A percentile compares a stretch with the other conserved stretches of the same genome.
Conservation (phyloP, 768 basidiomycete species). For the Phylloporus sp. region DNA sequence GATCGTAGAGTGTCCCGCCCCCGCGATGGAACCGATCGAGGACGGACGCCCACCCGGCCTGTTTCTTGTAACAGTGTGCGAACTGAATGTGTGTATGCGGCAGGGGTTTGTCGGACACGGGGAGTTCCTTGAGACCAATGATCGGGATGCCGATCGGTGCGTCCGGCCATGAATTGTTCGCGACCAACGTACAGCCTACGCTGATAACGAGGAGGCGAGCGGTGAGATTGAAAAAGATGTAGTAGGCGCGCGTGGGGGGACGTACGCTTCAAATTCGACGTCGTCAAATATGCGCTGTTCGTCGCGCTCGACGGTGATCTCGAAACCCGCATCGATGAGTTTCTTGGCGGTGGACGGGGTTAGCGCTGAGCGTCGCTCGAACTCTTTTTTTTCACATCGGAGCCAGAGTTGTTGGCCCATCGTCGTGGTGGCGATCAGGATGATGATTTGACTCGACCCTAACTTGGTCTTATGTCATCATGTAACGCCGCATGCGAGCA, state of each 20-base stretch:
- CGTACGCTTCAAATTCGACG: constrained; percentile 87
- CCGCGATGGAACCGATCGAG: constrained; percentile 83
- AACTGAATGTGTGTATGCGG: constrained; percentile 97
- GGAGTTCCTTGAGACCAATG: constrained; percentile 96
- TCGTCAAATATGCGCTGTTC: constrained; percentile 93
- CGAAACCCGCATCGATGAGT: constrained; percentile 85
- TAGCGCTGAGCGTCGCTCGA: constrained; percentile 88
- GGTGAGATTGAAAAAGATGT: neutral
- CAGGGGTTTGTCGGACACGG: constrained; percentile 75
- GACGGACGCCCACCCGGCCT: constrained; percentile 86
- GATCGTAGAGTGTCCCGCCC: constrained; percentile 83
- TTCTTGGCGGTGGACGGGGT: constrained; percentile 88
- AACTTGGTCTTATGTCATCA: too few relatives aligned
- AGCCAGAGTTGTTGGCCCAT: constrained; percentile 70
- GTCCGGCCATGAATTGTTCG: constrained; percentile 82
- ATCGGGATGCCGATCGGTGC: constrained; percentile 75
- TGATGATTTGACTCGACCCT: too few relatives aligned
- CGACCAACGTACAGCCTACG: constrained; percentile 83
- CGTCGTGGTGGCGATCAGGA: neutral
- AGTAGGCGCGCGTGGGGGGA: constrained; percentile 5
- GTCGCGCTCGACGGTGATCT: constrained; percentile 89
- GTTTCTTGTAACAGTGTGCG: constrained; percentile 95
- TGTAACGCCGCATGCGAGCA: too few relatives aligned
- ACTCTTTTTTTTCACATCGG: constrained; percentile 94
- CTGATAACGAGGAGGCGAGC: too few relatives aligned